These are phyloP conservation scores for Phoma sp. DNA, from an alignment of 2,329 filamentous ascomycete species.

Conservation along the genomic window DNA sequence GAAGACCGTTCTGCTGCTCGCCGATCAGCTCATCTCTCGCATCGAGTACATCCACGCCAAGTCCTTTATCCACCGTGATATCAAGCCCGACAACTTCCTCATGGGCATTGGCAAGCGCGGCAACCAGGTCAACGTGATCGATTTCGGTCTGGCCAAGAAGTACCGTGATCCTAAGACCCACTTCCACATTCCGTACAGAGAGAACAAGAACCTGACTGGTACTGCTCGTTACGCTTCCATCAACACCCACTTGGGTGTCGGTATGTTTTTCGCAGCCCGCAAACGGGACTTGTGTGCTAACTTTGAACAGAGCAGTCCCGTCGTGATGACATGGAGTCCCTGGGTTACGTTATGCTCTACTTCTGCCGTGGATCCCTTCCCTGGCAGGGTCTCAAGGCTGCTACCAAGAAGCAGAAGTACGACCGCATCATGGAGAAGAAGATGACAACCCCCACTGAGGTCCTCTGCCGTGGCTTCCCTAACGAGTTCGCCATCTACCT, in stretches of 20 bases:
- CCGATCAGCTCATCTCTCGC: constrained; percentile 97
- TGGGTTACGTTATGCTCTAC: constrained; percentile 99
- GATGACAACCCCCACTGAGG: constrained; percentile 99
- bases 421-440: constrained; percentile 99
- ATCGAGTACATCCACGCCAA: constrained; percentile 99
- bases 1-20: constrained; percentile 95
- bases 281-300: constrained; percentile 16
- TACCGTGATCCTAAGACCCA: constrained; percentile 99
- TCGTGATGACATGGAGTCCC: constrained; percentile 98
- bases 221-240: constrained; percentile 98
- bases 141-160: constrained; percentile 99
- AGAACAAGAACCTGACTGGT: constrained; percentile 99
- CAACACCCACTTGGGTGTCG: constrained; percentile 96
- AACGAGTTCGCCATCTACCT: constrained; percentile 99
- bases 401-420: constrained; percentile 99
- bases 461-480: constrained; percentile 97
- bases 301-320: constrained; percentile 81
- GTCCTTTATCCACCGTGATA: constrained; percentile 99
- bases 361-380: constrained; percentile 98
- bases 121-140: constrained; percentile 99
- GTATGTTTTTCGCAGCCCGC: constrained; percentile 53
- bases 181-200: constrained; percentile 99
- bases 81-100: constrained; percentile 99
- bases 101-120: constrained; percentile 99
- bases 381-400: constrained; percentile 98